Percentiles rank a stretch among this genome's conserved stretches.
Conservation (phyloP, 139 green algal species). For the Closterium sp. region DNA sequence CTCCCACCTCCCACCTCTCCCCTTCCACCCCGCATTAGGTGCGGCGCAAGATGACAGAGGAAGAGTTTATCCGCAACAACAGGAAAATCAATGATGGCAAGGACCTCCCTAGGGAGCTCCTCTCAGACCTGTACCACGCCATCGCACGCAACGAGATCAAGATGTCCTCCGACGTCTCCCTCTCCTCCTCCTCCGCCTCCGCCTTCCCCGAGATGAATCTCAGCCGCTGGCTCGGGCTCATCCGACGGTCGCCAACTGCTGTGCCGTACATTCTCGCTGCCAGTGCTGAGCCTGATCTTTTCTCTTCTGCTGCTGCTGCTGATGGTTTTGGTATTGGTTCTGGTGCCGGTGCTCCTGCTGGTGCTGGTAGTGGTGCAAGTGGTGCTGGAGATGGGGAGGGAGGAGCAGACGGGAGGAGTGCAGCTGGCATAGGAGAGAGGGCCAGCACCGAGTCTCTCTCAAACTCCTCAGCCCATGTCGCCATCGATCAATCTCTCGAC, state of each 20-base stretch:
- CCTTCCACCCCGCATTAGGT: slow-evolving; percentile 56
- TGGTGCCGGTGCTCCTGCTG: not conserved
- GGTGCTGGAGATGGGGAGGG: not conserved
- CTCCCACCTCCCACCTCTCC: not conserved
- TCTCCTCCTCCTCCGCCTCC: not conserved
- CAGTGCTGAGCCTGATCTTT: not conserved
- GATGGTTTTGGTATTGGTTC: not conserved
- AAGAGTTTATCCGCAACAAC: slow-evolving; percentile 83
- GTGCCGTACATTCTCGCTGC: slow-evolving; percentile 52
- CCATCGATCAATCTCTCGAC: not conserved
- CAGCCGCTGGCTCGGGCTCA: slow-evolving; percentile 67
- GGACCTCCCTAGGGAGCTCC: slow-evolving; percentile 64
- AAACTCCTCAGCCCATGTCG: not conserved
- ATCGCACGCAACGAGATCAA: slow-evolving; percentile 75
- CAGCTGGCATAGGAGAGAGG: too few relatives aligned
- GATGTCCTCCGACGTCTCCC: slow-evolving; percentile 53
- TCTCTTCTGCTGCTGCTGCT: slow-evolving; percentile 8
- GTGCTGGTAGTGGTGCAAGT: not conserved
- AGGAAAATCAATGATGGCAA: slow-evolving; percentile 74
- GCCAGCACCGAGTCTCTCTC: not conserved
- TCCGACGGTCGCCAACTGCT: slow-evolving; percentile 29
- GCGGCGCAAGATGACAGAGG: slow-evolving; percentile 82
- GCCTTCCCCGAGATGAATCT: slow-evolving; percentile 50
- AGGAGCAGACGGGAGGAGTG: too few relatives aligned
- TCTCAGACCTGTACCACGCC: slow-evolving; percentile 64